Base-by-base conservation (phyloP, 2,329 filamentous ascomycete genomes). In the Scedosporium apiospermum region DNA sequence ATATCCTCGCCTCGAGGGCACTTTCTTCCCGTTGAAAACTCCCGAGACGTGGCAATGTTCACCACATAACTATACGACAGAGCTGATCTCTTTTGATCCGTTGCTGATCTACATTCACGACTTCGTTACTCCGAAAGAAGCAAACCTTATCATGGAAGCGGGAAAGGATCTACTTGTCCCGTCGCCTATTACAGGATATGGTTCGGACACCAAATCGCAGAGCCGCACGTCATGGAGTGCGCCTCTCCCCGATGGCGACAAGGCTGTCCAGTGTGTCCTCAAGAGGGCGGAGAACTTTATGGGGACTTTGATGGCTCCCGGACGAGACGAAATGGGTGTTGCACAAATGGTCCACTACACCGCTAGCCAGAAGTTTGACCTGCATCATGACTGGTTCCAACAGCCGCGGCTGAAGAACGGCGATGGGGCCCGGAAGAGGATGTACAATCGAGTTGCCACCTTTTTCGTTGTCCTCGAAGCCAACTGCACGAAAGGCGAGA, bases 101-200 rank as follows among this genome's bases (percentile, higher is more conserved):
- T 68, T 78, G 0, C 69, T 78, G 6, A 74, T 78, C 64, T 78
- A 78, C 66, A 76, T 78, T 68, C 74, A 75, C 66, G 65, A 71
- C 62, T 75, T 78, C 68, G 68, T 78, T 41, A 65, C 69, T 2
- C 66, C 72, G 0, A 21, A 63, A 26, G 76, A 78, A 65, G 34
- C 58, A 12, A 27, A 23, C 4, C 58, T 78, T 4, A 38, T 58
- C 16, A 41, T 58, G 34, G 21, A 21, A 16, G 57, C 57, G 4
- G 57, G 57, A 34, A 58, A 23, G 27, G 57, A 58, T 16, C 72
- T 78, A 16, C 72, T 72, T 2, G 74, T 72, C 62, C 72, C 75
- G 42, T 75, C 74, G 2, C 57, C 68, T 0, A 0, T 73, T 74
- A 65, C 71, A 58, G 57, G 57, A 14, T 34, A 73, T 16, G 57